phyloP scores from a whole-genome alignment of 176 grass and related monocot species.

The Carex myosuroides region DNA sequence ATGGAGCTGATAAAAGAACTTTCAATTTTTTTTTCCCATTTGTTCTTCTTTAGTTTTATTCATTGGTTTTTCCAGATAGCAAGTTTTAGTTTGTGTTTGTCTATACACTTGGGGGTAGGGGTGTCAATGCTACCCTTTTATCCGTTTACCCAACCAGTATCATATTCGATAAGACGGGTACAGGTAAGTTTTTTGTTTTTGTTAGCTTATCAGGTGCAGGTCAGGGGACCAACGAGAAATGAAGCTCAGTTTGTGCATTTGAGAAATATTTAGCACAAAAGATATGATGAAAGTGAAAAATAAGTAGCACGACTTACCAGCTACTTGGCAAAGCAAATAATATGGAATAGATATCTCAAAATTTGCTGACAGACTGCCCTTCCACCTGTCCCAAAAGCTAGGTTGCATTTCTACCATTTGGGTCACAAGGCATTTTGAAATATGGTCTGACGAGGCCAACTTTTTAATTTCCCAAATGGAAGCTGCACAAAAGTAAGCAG shows the following conservation, averaged over 20 bases:
- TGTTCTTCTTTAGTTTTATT: no score
- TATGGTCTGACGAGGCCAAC: constrained; percentile 34
- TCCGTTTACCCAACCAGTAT: no score
- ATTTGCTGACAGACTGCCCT: constrained; percentile 42
- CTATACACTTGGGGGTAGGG: neutral
- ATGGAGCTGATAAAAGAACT: no score
- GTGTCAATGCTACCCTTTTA: no score
- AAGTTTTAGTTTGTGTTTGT: neutral
- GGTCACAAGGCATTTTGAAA: constrained; percentile 72
- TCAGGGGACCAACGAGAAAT: neutral
- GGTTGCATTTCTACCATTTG: constrained; percentile 62
- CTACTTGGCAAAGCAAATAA: constrained; percentile 91
- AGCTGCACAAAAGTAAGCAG: constrained; percentile 44
- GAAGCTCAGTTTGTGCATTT: neutral
- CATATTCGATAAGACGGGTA: no score
- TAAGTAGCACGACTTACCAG: constrained; percentile 38
- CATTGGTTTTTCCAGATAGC: neutral
- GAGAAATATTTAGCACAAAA: neutral
- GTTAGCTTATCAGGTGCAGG: no score
- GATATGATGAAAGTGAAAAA: neutral
- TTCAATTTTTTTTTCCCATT: no score
- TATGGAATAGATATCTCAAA: constrained; percentile 83
- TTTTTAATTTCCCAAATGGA: constrained; percentile 89
- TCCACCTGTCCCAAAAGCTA: constrained; percentile 74
- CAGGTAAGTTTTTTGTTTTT: no score